Evolutionary conservation across 2,329 filamentous ascomycete genomes (phyloP).

Genomic region (Sporothrix brasiliensis): DNA sequence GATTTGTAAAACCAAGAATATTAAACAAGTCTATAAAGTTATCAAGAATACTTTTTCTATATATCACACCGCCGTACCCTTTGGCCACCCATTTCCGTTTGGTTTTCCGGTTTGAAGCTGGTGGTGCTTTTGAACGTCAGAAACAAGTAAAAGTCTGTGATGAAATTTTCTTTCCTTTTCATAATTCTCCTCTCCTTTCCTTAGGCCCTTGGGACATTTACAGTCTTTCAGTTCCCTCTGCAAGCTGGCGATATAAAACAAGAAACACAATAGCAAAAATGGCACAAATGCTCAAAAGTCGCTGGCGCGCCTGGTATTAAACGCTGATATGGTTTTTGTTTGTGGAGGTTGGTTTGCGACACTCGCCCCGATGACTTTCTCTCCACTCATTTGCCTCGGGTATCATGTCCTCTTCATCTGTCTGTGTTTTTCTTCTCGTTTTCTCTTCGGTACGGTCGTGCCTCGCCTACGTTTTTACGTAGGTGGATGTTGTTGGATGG

Average conservation of each 20-base stretch:
- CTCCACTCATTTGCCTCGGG: background rate
- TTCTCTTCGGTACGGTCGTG: background rate
- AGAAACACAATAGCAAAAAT: background rate
- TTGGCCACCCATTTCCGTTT: background rate
- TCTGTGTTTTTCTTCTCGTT: background rate
- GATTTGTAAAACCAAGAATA: background rate
- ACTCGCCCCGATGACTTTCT: background rate
- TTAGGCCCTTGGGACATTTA: background rate
- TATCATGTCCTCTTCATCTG: background rate
- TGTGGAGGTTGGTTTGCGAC: background rate
- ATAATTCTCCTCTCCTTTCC: background rate
- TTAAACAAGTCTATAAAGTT: constrained; percentile 14
- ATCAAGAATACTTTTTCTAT: constrained; percentile 19
- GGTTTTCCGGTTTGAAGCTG: constrained; percentile 7
- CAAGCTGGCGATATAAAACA: constrained; percentile 14
- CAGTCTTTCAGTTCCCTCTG: background rate
- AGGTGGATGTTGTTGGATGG: background rate
- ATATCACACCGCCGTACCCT: background rate
- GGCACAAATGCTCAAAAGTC: constrained; percentile 4
- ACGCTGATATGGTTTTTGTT: background rate
- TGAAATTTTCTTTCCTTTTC: background rate
- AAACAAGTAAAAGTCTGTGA: constrained; percentile 1
- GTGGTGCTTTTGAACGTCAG: constrained; percentile 5
- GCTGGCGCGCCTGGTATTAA: background rate
- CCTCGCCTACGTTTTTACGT: background rate